A percentile compares a stretch with the other conserved stretches of the same genome.
phyloP scores from a whole-genome alignment of 2,329 filamentous ascomycete genomes.

The Aspergillus brasiliensis region DNA sequence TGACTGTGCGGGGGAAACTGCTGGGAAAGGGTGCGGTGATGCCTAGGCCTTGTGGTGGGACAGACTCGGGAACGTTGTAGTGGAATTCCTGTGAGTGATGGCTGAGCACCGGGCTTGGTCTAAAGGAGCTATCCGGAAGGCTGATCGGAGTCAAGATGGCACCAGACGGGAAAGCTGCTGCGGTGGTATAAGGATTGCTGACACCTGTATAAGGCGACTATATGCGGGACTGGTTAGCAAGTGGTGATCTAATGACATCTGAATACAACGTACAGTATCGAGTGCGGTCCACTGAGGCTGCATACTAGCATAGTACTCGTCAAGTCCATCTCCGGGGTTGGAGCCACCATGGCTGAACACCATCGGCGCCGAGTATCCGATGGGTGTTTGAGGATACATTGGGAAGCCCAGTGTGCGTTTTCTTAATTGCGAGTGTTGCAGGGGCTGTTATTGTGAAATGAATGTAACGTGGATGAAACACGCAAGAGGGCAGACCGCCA shows the following conservation, averaged over 20 bases:
- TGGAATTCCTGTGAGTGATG: constrained; percentile 42
- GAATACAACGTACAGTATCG: constrained; percentile 32
- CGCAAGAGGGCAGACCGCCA: constrained; percentile 9
- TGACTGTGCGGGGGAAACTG: constrained; percentile 32
- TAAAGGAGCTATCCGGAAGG: constrained; percentile 39
- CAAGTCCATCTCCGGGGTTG: constrained; percentile 29
- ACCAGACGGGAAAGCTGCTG: constrained; percentile 29
- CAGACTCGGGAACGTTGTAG: constrained; percentile 34
- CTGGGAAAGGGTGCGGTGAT: constrained; percentile 38
- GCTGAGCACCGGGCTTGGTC: constrained; percentile 39
- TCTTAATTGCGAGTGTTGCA: constrained; percentile 9
- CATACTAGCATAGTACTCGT: constrained; percentile 31
- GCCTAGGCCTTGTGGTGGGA: constrained; percentile 40
- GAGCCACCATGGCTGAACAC: constrained; percentile 27
- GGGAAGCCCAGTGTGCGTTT: constrained; percentile 24
- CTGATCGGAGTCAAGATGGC: constrained; percentile 43
- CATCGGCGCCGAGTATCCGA: constrained; percentile 28
- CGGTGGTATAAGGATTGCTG: constrained; percentile 37
- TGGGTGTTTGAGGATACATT: constrained; percentile 30
- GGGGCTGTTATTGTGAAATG: constrained; percentile 17
- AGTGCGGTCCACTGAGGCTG: constrained; percentile 31
- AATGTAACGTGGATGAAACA: constrained; percentile 30
- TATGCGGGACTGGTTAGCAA: constrained; percentile 12
- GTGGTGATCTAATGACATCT: background rate
- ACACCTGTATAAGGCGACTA: constrained; percentile 30